Evolutionary conservation across 2,329 filamentous ascomycete species (phyloP).

Genomic region (Leptographium procerum): DNA sequence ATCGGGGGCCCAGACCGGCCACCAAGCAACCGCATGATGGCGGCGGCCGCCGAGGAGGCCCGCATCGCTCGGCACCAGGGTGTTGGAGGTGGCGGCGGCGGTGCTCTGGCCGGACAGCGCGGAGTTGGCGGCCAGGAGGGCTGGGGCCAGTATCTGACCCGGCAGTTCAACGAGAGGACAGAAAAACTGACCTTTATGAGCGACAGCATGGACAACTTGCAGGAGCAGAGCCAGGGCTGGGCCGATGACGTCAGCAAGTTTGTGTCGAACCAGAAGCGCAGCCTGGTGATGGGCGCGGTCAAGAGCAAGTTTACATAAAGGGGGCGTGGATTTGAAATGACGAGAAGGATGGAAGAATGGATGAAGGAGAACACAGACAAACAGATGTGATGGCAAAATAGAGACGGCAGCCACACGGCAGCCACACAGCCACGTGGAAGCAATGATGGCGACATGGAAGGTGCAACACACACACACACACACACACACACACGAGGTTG

Average conservation of each 20-base stretch:
- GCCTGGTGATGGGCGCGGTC: slow-evolving; percentile 60
- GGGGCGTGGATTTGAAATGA: not conserved
- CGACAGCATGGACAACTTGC: slow-evolving; percentile 73
- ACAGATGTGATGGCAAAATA: not conserved
- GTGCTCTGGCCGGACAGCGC: slow-evolving; percentile 10
- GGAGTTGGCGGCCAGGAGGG: slow-evolving; percentile 38
- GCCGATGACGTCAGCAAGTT: slow-evolving; percentile 82
- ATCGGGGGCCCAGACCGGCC: slow-evolving; percentile 84
- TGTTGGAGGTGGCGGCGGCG: slow-evolving; percentile 23
- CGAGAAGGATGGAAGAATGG: not conserved
- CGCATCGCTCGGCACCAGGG: slow-evolving; percentile 36
- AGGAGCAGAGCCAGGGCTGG: slow-evolving; percentile 72
- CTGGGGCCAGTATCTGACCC: slow-evolving; percentile 69
- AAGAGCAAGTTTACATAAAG: slow-evolving; percentile 41
- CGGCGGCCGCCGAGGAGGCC: slow-evolving; percentile 65
- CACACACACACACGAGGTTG: too few relatives aligned
- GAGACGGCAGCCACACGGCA: not conserved
- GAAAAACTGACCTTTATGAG: slow-evolving; percentile 75
- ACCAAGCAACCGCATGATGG: slow-evolving; percentile 77
- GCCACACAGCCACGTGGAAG: not conserved
- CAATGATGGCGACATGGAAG: not conserved
- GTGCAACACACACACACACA: too few relatives aligned
- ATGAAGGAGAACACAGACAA: not conserved
- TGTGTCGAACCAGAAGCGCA: slow-evolving; percentile 77
- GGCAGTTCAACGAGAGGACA: slow-evolving; percentile 81